Base-by-base conservation (phyloP, 1,284 basidiomycete species). In the Cystobasidium sp. region DNA sequence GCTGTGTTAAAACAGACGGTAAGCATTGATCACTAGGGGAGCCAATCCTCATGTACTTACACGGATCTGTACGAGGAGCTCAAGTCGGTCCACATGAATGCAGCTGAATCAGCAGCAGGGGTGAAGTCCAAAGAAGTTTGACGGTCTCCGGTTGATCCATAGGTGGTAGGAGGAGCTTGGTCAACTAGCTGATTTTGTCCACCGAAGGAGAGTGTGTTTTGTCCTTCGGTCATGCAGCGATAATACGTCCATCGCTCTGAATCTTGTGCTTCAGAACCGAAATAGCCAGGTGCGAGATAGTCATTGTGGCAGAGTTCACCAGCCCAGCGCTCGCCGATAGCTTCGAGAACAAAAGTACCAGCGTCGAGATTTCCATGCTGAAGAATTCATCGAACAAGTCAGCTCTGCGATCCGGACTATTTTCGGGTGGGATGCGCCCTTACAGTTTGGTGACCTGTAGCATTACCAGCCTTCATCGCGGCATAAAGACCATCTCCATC, bases 291-390 rank as follows among this genome's bases (percentile, higher is more conserved):
- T 7, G 51, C 37, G 24, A 74, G 76, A 43, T 76, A 76, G 10
- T 76, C 43, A 14, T 53, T 68, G 20, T 75, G 71, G 67, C 75
- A 74, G 43, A 76, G 68, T 68, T 74, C 56, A 75, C 97, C 97
- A 52, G 91, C 92, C 93, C 93, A 99, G 73, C 97, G 91, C 61
- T 90, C 89, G 75, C 95, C 96, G 79, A 97, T 85, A 16, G 94
- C 95, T 82, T 99, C 97, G 58, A 99, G 83, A 58, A 98, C 93
- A 82, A 98, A 98, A 84, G 94, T 92, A 44, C 80, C 80, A 7
- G 76, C 77, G 31, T 80, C 80, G 58, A 80, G 75, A 66, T 66
- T 66, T 37, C 64, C 71, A 77, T 78, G 44, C 79, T 79, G 66
- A 80, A 77, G 49, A 9, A n/a, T 10, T 49, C n/a, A 31, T 22